Conservation (phyloP, 768 basidiomycete species). For the Tylopilus sp. region DNA sequence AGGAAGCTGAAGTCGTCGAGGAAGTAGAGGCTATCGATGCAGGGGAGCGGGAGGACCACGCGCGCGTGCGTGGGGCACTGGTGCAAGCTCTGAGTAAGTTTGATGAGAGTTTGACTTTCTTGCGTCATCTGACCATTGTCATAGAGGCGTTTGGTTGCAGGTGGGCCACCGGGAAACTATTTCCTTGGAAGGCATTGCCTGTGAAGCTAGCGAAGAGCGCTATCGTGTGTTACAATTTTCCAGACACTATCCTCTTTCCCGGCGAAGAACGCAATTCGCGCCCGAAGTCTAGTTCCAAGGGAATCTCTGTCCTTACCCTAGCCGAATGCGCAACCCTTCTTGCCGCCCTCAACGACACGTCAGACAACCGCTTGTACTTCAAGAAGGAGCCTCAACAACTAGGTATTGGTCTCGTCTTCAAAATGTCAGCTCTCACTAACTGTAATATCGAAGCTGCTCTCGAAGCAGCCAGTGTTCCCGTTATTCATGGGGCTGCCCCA, state of each 20-base stretch:
- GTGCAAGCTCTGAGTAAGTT: neutral
- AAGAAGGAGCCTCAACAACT: no score
- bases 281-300: conserved; percentile 3
- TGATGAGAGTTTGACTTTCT: no score
- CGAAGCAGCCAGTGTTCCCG: no score
- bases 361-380: neutral
- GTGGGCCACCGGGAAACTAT: neutral
- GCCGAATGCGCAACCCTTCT: neutral
- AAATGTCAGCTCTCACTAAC: no score
- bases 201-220: neutral
- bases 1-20: neutral
- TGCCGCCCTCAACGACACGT: neutral
- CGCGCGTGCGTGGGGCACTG: neutral
- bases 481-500: no score
- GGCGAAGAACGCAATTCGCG: neutral
- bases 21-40: neutral
- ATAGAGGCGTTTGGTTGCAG: neutral
- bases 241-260: neutral
- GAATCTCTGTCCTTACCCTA: conserved; percentile 1
- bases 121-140: no score
- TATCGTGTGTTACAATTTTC: neutral
- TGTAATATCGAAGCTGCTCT: no score
- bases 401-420: no score
- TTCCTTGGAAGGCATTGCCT: conserved; percentile 7
- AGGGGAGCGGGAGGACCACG: neutral